Evolutionary conservation across 495 filamentous ascomycete species (phyloP), one percentile per base, ranked within the genome.

Genomic region (Hypoxylon fuscum): DNA sequence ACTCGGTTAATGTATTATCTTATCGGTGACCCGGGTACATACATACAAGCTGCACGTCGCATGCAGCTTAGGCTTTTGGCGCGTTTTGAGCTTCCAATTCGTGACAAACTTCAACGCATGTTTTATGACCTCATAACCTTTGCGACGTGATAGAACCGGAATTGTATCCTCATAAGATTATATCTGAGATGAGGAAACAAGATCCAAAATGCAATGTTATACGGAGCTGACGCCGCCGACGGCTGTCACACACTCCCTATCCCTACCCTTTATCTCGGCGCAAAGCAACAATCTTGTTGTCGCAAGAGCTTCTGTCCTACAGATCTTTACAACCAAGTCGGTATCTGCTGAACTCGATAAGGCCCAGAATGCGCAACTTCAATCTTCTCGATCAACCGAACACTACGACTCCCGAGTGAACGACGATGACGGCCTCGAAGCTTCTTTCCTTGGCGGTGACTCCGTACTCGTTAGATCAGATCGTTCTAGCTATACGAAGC

Each of bases 211-310:
- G 83, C 83, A 85, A 69, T 83, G 81, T 79, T 98, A 97, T 79
- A 92, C 91, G 61, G 93, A 97, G 81, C 78, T 99, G 69, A 85
- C 91, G 64, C 88, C 95, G 76, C 92, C 95, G 17, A 96, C 92
- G 68, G 92, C 92, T 66, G 91, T 99, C 69, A 92, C 92, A 54
- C 90, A 96, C 77, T 90, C 94, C 31, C 73, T 98, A 68, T 83
- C 81, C 38, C 75, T 96, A 14, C 85, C 92, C 17, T 94, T 99
- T 68, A 76, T 88, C 37, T 87, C 87, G 23, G 76, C 90, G 12
- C 85, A 87, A 46, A 86, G 89, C 57, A 87, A 83, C 68, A 97
- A 98, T 70, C 83, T 98, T 61, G 76, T 96, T 52, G 87, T 97
- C 75, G 91, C 90, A 29, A 93, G 91, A 78, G 90, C 90, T 44